Evolutionary conservation across 352 stramenopile species (phyloP).

Genomic region (Phytophthora crassamura): DNA sequence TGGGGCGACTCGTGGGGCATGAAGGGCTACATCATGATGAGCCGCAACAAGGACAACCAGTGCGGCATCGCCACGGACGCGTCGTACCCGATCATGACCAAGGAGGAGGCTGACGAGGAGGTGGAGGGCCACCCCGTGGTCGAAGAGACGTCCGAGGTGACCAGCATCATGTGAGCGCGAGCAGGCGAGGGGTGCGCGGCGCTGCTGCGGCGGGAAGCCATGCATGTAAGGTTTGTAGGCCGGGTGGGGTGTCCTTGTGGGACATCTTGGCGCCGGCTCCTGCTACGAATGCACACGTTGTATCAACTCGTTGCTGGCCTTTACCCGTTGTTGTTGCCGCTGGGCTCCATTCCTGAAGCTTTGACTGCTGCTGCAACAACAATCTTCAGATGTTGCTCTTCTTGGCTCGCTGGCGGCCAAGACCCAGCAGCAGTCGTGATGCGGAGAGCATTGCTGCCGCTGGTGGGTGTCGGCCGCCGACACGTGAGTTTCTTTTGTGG

Average conservation of each 20-base stretch:
- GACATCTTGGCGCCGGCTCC: no score
- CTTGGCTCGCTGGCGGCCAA: no score
- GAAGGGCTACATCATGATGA: slow-evolving; percentile 91
- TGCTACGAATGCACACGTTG: slow-evolving; percentile 23
- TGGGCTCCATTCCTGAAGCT: no score
- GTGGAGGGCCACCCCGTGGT: slow-evolving; percentile 4
- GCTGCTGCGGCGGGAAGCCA: neutral
- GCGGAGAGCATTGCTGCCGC: no score
- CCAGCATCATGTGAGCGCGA: slow-evolving; percentile 35
- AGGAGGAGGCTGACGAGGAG: slow-evolving; percentile 17
- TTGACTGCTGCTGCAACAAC: no score
- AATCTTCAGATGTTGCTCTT: no score
- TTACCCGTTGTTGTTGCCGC: neutral
- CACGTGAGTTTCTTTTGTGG: no score
- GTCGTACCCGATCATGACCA: slow-evolving; percentile 66
- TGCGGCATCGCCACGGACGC: slow-evolving; percentile 93
- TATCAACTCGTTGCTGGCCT: slow-evolving; percentile 6
- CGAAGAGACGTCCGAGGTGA: slow-evolving; percentile 33
- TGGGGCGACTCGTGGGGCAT: slow-evolving; percentile 91
- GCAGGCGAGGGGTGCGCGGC: neutral
- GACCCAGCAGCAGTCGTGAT: no score
- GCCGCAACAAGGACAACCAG: slow-evolving; percentile 89
- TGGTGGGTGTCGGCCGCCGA: no score
- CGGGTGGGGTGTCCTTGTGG: no score
- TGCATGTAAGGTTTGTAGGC: slow-evolving; percentile 5